phyloP scores from a whole-genome alignment of 1,284 basidiomycete species.

The Meripilus lineatus region DNA sequence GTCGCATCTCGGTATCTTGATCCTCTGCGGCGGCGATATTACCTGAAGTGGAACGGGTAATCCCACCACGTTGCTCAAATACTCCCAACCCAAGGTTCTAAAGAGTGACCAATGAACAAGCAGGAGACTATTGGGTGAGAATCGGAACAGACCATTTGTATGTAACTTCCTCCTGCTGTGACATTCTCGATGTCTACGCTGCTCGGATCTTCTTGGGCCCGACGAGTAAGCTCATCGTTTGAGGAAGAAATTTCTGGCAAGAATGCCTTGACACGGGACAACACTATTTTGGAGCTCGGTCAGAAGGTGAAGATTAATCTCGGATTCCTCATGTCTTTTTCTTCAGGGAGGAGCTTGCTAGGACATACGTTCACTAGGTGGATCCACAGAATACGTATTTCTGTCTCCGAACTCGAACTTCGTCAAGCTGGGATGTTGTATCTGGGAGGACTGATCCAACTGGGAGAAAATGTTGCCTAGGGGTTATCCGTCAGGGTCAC shows the following conservation, averaged over 20 bases:
- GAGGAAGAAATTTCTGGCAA: constrained; percentile 60
- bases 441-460: constrained; percentile 15
- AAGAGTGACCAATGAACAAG: constrained; percentile 1
- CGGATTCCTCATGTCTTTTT: constrained; percentile 1
- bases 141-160: constrained; percentile 56
- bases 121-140: constrained; percentile 5
- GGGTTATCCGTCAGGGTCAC: not conserved
- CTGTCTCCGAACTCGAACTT: constrained; percentile 26
- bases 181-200: constrained; percentile 65
- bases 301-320: constrained; percentile 5
- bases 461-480: constrained; percentile 25
- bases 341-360: not conserved
- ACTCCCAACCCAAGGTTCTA: constrained; percentile 64
- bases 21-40: constrained; percentile 14
- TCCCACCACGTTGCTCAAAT: constrained; percentile 39
- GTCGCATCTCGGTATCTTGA: constrained; percentile 17
- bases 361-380: constrained; percentile 30
- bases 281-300: constrained; percentile 34
- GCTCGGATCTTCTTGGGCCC: constrained; percentile 39
- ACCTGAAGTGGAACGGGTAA: constrained; percentile 7
- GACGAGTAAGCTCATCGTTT: constrained; percentile 45
- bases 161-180: constrained; percentile 41
- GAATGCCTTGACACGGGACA: constrained; percentile 59
- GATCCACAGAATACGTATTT: constrained; percentile 22
- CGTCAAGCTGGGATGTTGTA: not conserved